These are phyloP conservation scores for Canna indica DNA, from an alignment of 176 grass and related monocot genomes.

Conservation along the genomic window DNA sequence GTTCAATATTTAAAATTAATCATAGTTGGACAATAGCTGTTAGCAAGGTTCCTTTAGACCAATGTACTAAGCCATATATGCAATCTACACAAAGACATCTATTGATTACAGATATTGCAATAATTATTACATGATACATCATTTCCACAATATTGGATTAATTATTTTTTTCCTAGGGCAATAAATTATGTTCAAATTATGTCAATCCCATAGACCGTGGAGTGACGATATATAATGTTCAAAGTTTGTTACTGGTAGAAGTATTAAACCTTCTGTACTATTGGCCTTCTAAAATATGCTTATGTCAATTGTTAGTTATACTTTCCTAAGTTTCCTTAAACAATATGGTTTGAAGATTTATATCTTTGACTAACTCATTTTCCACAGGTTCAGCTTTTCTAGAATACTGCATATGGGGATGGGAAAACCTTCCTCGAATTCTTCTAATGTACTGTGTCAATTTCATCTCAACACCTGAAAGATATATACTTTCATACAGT, in stretches of 20 bases:
- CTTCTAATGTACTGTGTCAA: slow-evolving; percentile 88
- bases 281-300: background rate
- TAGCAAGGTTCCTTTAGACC: too few species aligned
- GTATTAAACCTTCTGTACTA: background rate
- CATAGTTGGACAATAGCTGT: too few species aligned
- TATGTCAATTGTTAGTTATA: background rate
- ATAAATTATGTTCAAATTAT: too few species aligned
- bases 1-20: too few species aligned
- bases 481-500: slow-evolving; percentile 91
- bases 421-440: slow-evolving; percentile 72
- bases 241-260: background rate
- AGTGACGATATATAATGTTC: too few species aligned
- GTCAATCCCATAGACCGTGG: too few species aligned
- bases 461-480: slow-evolving; percentile 84
- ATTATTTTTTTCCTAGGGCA: too few species aligned
- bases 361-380: background rate
- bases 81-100: background rate
- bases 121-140: background rate
- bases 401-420: slow-evolving; percentile 81
- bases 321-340: background rate
- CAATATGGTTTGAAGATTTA: background rate
- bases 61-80: background rate
- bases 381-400: slow-evolving; percentile 73
- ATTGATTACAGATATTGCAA: background rate
- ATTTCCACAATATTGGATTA: background rate